Evolutionary conservation across 2,329 filamentous ascomycete genomes (phyloP).

Genomic region (Aspergillus pseudoglaucus): DNA sequence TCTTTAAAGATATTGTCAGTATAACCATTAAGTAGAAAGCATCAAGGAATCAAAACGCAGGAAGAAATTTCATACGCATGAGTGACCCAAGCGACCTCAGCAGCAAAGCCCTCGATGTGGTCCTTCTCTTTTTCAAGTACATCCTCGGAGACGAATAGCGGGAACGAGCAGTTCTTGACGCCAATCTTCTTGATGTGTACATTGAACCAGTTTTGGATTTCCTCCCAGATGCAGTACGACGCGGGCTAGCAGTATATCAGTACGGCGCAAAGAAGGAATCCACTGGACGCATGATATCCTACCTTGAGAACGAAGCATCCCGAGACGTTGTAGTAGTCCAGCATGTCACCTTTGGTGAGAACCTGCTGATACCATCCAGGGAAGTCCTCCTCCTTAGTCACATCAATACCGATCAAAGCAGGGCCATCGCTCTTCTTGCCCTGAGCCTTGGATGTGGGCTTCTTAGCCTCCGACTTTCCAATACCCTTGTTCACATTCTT

Average conservation of each 20-base stretch:
- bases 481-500: slow-evolving; percentile 41
- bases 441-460: slow-evolving; percentile 33
- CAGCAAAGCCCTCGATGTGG: slow-evolving; percentile 97
- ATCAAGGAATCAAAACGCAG: background rate
- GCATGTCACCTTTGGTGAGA: slow-evolving; percentile 92
- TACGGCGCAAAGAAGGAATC: slow-evolving; percentile 1
- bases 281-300: slow-evolving; percentile 2
- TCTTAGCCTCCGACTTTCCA: slow-evolving; percentile 41
- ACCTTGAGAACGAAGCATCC: slow-evolving; percentile 91
- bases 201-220: slow-evolving; percentile 54
- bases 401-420: slow-evolving; percentile 77
- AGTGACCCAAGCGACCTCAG: slow-evolving; percentile 51
- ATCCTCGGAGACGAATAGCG: slow-evolving; percentile 88
- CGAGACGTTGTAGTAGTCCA: slow-evolving; percentile 97
- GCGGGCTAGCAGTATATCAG: slow-evolving; percentile 43
- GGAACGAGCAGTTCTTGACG: slow-evolving; percentile 94
- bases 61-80: slow-evolving; percentile 34
- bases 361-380: slow-evolving; percentile 96
- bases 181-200: slow-evolving; percentile 78
- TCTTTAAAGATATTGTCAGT: slow-evolving; percentile 39
- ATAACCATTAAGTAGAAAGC: background rate
- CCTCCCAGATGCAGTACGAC: slow-evolving; percentile 63
- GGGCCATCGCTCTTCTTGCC: slow-evolving; percentile 55
- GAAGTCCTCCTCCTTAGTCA: slow-evolving; percentile 79
- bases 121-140: slow-evolving; percentile 84